phyloP scores from a whole-genome alignment of 305 asterid genomes.

The Solanum hybrid region DNA sequence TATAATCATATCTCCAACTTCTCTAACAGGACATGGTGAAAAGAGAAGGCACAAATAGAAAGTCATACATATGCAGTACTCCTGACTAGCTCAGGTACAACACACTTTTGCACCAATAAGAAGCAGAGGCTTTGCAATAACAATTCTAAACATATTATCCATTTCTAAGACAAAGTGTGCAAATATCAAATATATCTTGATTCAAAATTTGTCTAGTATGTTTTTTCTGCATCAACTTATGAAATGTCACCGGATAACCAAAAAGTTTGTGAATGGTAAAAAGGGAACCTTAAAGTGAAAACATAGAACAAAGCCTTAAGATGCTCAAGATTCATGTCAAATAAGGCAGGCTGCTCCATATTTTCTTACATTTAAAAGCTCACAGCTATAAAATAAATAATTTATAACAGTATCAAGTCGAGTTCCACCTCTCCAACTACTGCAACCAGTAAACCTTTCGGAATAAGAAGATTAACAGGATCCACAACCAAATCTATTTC shows the following conservation, averaged over 20 bases:
- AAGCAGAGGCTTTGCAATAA: not conserved
- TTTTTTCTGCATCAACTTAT: not conserved
- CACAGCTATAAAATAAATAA: not conserved
- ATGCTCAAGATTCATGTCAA: not conserved
- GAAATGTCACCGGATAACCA: not conserved
- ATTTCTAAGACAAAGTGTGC: not conserved
- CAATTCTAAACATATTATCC: not conserved
- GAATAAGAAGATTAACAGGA: constrained; percentile 41
- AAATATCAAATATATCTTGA: not conserved
- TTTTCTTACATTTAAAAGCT: not conserved
- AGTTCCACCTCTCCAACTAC: constrained; percentile 81
- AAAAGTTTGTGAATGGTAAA: not conserved
- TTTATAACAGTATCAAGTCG: not conserved
- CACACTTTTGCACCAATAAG: not conserved
- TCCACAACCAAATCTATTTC: constrained; percentile 54
- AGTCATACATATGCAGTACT: not conserved
- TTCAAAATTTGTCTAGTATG: not conserved
- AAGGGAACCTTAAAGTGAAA: not conserved
- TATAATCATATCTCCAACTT: not conserved
- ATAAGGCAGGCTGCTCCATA: not conserved
- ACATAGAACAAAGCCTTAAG: not conserved
- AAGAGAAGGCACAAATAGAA: not conserved
- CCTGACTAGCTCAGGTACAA: not conserved
- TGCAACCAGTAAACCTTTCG: constrained; percentile 69
- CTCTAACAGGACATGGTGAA: not conserved